A percentile compares a stretch with the other conserved stretches of the same genome.
These are phyloP conservation scores for Hyaloscypha bicolor DNA, from an alignment of 495 filamentous ascomycete species.

Conservation along the genomic window DNA sequence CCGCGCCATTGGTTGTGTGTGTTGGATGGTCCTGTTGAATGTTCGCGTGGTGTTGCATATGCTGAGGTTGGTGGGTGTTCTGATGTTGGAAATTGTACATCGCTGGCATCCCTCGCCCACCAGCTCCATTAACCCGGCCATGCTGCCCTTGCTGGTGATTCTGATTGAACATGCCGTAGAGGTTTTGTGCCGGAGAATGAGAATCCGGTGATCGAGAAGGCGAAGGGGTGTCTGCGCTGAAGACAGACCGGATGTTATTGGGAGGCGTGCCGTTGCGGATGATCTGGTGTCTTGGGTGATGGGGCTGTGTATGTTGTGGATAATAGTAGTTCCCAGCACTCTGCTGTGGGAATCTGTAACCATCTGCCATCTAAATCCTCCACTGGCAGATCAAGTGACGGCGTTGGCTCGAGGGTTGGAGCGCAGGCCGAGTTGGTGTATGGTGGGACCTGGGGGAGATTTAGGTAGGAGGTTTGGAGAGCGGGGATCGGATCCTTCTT, in stretches of 20 bases:
- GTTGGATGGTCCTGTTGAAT: constrained; percentile 68
- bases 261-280: constrained; percentile 32
- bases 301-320: constrained; percentile 28
- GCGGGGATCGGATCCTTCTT: constrained; percentile 31
- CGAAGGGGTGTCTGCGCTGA: constrained; percentile 60
- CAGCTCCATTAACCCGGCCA: constrained; percentile 61
- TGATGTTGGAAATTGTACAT: constrained; percentile 71
- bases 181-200: constrained; percentile 63
- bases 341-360: constrained; percentile 38
- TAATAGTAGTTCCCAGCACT: constrained; percentile 35
- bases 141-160: constrained; percentile 80
- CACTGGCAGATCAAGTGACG: constrained; percentile 17
- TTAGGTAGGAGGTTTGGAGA: constrained; percentile 29
- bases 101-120: constrained; percentile 57
- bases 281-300: constrained; percentile 32
- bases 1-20: constrained; percentile 54
- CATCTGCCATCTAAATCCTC: constrained; percentile 37
- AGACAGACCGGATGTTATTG: constrained; percentile 29
- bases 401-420: constrained; percentile 21
- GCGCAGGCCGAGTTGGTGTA: constrained; percentile 20
- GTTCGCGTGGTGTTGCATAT: constrained; percentile 72
- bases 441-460: constrained; percentile 4
- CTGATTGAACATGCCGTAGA: constrained; percentile 82
- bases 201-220: constrained; percentile 71
- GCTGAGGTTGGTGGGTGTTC: constrained; percentile 69